Conservation (phyloP, 495 filamentous ascomycete genomes). For the Aspergillus ostianus region DNA sequence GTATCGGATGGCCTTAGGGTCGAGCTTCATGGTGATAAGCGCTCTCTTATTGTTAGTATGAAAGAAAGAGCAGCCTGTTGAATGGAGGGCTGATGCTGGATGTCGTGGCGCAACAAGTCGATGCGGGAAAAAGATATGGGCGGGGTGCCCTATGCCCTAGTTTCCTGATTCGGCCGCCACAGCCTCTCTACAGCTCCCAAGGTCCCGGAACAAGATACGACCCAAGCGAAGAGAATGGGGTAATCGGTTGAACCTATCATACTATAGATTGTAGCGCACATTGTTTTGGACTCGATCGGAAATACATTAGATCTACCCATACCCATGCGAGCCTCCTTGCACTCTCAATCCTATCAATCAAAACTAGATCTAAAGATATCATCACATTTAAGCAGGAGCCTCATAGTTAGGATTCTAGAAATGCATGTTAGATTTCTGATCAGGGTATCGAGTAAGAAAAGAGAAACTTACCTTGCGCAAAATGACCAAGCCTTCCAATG, state of each 20-base stretch:
- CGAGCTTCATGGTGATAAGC: constrained; percentile 72
- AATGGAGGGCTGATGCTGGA: constrained; percentile 7
- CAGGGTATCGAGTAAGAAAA: not conserved
- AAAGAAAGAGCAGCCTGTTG: not conserved
- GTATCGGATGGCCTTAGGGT: constrained; percentile 88
- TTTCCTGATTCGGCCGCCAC: constrained; percentile 17
- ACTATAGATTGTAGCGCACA: not conserved
- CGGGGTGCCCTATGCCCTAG: constrained; percentile 46
- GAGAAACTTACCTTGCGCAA: constrained; percentile 77
- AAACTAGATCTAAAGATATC: constrained; percentile 21
- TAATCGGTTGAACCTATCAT: not conserved
- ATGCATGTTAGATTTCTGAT: constrained; percentile 25
- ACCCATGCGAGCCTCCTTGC: constrained; percentile 20
- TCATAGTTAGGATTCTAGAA: constrained; percentile 56
- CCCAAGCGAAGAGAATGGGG: constrained; percentile 9
- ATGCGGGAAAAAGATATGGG: constrained; percentile 33
- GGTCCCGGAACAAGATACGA: not conserved
- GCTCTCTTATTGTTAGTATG: not conserved
- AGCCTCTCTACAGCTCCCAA: not conserved
- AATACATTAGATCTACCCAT: constrained; percentile 40
- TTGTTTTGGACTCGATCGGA: constrained; percentile 36
- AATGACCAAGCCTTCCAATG: constrained; percentile 91
- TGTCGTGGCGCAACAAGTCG: constrained; percentile 5
- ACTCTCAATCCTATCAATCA: constrained; percentile 22
- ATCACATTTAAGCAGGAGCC: constrained; percentile 35